Evolutionary conservation across 2,329 filamentous ascomycete species (phyloP).

Genomic region (Teratosphaeria zuluensis): DNA sequence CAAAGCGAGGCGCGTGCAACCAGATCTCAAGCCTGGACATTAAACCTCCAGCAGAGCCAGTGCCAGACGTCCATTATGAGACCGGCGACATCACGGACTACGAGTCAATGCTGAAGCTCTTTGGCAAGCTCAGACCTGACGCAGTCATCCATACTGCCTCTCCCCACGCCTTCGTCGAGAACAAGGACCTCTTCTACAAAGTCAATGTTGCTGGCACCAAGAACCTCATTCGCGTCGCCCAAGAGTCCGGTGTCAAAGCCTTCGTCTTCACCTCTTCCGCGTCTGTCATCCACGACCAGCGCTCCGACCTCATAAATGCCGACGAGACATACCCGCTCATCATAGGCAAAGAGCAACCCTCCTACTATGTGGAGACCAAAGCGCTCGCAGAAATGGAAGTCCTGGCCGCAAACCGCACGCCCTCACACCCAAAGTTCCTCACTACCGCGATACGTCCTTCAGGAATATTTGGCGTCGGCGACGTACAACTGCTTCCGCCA

Average conservation of each 20-base stretch:
- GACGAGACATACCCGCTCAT: constrained; percentile 40
- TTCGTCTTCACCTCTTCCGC: constrained; percentile 46
- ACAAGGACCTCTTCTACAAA: constrained; percentile 35
- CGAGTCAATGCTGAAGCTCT: constrained; percentile 31
- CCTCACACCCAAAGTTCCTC: constrained; percentile 33
- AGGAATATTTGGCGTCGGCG: constrained; percentile 43
- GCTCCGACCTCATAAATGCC: constrained; percentile 38
- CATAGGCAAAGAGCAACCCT: constrained; percentile 37
- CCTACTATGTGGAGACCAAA: constrained; percentile 44
- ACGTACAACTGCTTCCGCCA: constrained; percentile 37
- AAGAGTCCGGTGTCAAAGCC: constrained; percentile 40
- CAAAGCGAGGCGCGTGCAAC: constrained; percentile 30
- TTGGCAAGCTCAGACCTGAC: constrained; percentile 35
- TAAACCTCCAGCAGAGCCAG: constrained; percentile 31
- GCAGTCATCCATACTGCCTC: constrained; percentile 43
- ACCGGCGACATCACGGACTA: constrained; percentile 41
- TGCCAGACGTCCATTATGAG: constrained; percentile 38
- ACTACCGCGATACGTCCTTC: constrained; percentile 42
- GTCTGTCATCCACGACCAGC: constrained; percentile 38
- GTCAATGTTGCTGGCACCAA: constrained; percentile 45
- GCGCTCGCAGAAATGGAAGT: constrained; percentile 39
- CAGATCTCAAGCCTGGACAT: constrained; percentile 41
- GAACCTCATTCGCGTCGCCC: constrained; percentile 37
- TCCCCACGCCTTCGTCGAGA: constrained; percentile 30
- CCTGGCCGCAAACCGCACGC: constrained; percentile 38